These are phyloP conservation scores for Penicillium samsonianum DNA, from an alignment of 495 filamentous ascomycete species.

Conservation along the genomic window DNA sequence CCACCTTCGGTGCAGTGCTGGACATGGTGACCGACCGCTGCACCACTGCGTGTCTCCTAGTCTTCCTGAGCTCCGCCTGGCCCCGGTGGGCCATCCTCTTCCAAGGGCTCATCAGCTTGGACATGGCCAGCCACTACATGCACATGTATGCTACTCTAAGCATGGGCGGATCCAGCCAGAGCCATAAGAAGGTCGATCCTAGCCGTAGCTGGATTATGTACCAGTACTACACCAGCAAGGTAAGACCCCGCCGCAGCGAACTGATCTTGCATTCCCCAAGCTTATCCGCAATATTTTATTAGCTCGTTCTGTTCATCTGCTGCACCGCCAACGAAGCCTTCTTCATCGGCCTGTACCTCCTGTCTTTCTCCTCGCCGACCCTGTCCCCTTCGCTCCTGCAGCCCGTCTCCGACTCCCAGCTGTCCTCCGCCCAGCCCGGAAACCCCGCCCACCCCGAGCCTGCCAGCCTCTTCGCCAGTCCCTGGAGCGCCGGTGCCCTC, in stretches of 20 bases:
- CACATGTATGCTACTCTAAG: constrained; percentile 92
- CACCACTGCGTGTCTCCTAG: constrained; percentile 89
- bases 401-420: constrained; percentile 44
- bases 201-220: constrained; percentile 72
- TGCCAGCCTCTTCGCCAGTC: constrained; percentile 71
- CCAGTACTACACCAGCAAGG: constrained; percentile 95
- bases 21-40: constrained; percentile 98
- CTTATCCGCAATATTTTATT: constrained; percentile 6
- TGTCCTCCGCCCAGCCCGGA: constrained; percentile 61
- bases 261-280: background rate
- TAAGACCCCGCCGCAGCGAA: constrained; percentile 31
- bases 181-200: constrained; percentile 90
- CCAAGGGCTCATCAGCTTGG: constrained; percentile 86
- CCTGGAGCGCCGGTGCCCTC: constrained; percentile 87
- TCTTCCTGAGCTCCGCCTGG: constrained; percentile 90
- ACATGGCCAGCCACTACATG: constrained; percentile 95
- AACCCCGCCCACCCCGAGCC: constrained; percentile 65
- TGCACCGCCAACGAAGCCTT: constrained; percentile 92
- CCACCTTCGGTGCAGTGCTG: constrained; percentile 90
- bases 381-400: constrained; percentile 80
- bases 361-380: constrained; percentile 88
- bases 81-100: constrained; percentile 91
- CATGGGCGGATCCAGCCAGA: constrained; percentile 74
- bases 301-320: constrained; percentile 90
- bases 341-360: constrained; percentile 96